Evolutionary conservation across 768 basidiomycete genomes (phyloP).

Genomic region (Phylloporus sp.): DNA sequence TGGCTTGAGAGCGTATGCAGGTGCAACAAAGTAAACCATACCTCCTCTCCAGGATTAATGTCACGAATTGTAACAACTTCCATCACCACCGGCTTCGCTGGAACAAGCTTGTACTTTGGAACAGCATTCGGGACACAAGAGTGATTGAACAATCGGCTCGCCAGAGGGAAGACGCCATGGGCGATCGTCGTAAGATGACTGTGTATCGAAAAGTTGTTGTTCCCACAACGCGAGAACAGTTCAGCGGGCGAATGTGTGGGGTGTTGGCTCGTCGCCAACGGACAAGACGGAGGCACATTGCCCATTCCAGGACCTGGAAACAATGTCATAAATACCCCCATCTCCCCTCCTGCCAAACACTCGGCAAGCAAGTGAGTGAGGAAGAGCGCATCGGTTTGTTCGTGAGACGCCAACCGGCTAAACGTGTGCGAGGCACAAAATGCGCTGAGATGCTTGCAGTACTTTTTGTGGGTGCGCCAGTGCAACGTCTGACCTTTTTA

Average conservation of each 20-base stretch:
- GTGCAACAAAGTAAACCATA: constrained; percentile 21
- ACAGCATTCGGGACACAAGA: constrained; percentile 75
- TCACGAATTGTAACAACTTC: constrained; percentile 61
- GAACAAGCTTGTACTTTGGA: constrained; percentile 50
- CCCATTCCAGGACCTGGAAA: constrained; percentile 38
- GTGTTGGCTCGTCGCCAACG: constrained; percentile 24
- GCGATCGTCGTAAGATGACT: constrained; percentile 67
- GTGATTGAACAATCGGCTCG: constrained; percentile 82
- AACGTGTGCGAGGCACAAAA: constrained; percentile 46
- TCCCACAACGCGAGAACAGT: constrained; percentile 62
- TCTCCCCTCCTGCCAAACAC: constrained; percentile 15
- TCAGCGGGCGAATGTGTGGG: constrained; percentile 21
- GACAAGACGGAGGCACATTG: constrained; percentile 32
- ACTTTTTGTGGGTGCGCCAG: constrained; percentile 63
- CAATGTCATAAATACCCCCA: constrained; percentile 39
- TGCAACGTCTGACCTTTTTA: constrained; percentile 60
- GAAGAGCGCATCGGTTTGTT: constrained; percentile 58
- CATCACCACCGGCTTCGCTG: constrained; percentile 45
- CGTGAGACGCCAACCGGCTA: constrained; percentile 47
- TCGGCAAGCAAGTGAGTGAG: constrained; percentile 60
- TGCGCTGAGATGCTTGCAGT: constrained; percentile 58
- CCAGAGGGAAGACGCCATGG: constrained; percentile 72
- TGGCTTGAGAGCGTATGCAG: background rate
- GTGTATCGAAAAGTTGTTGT: constrained; percentile 80
- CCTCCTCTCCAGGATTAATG: constrained; percentile 63